Evolutionary conservation across 1,284 basidiomycete genomes (phyloP), one percentile per base, ranked within the genome.

Genomic region (Papiliotrema nemorosa): DNA sequence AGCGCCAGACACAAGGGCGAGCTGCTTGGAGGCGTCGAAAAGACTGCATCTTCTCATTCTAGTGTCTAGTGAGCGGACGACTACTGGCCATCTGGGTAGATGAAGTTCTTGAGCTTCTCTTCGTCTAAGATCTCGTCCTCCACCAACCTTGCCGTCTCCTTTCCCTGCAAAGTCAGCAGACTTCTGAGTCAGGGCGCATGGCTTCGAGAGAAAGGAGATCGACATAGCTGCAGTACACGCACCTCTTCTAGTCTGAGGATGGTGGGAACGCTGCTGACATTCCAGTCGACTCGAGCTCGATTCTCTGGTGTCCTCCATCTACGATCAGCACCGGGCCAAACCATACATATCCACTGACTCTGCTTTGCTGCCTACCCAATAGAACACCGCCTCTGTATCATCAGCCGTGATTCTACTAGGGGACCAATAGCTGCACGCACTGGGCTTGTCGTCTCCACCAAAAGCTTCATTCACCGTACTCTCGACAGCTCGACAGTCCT

Each of bases 401-500:
- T 47, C 46, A 49, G 44, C 25, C 2, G 22, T 38, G 6, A 21
- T 25, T 3, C 24, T 14, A 9, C 14, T 31, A 29, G 37, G 26
- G 26, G 25, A 35, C 31, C 24, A 26, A 35, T 31, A 21, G 16
- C 24, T 18, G 25, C 16, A 62, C 70, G 21, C 44, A 73, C 70
- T 77, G 20, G 85, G 85, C 20, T 78, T 79, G 48, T 80, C 77
- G 20, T 73, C 66, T 13, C 74, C 62, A 16, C 73, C 74, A 58
- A 90, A 90, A 0, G 79, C 78, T 5, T 79, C 66, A 53, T 80
- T 76, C 25, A 91, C 78, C 25, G 81, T 57, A 1, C 72, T 63
- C 53, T 90, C 86, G 25, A 91, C 84, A 29, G 69, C 78, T 21
- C 77, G 73, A 67, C 87, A 90, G 66, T 90, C 88, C n/a, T n/a